Evolutionary conservation across 768 basidiomycete genomes (phyloP), one percentile per base, ranked within the genome.

Genomic region (Boletellus emodensis): DNA sequence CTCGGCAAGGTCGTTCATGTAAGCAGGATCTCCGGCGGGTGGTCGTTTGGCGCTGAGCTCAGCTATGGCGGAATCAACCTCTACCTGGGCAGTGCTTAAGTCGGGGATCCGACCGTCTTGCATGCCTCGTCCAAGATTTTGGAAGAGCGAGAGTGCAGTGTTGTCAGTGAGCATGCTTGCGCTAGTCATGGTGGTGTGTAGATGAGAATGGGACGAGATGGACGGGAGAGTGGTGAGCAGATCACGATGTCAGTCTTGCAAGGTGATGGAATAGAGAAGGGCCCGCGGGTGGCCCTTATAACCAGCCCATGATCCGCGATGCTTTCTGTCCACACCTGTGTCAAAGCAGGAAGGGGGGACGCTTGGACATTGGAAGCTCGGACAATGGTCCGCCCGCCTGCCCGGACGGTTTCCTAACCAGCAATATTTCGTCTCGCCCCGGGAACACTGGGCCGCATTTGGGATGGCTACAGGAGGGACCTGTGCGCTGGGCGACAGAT

Each of bases 351-450:
- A 26, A 26, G 24, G 24, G 24, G 24, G 24, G 45, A 39, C 41
- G 60, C 54, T 59, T 54, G 58, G 49, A 44, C 51, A 33, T 42
- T 40, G 35, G 30, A 38, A 49, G 51, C 53, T 57, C 52, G 51
- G 60, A 51, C 52, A 40, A 46, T 40, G 18, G 37, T 7, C 24
- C 24, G 24, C 24, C 24, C 6, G 24, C 24, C 24, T 43, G 53
- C 44, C 46, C 40, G 39, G 44, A 38, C 32, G 34, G 46, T 54
- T 61, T 48, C 60, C 50, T 18, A 33, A 28, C 41, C 13, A 45
- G 22, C 35, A 15, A 28, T 28, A 33, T 40, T 41, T 15, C 35
- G 39, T 40, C 59, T 53, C 51, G 59, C 48, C 52, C 54, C 49
- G 56, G 48, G n/a, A n/a, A 28, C 17, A 40, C 44, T 54, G 32